A percentile compares a stretch with the other conserved stretches of the same genome.
phyloP scores from a whole-genome alignment of 495 filamentous ascomycete species.

The Talaromyces liani region DNA sequence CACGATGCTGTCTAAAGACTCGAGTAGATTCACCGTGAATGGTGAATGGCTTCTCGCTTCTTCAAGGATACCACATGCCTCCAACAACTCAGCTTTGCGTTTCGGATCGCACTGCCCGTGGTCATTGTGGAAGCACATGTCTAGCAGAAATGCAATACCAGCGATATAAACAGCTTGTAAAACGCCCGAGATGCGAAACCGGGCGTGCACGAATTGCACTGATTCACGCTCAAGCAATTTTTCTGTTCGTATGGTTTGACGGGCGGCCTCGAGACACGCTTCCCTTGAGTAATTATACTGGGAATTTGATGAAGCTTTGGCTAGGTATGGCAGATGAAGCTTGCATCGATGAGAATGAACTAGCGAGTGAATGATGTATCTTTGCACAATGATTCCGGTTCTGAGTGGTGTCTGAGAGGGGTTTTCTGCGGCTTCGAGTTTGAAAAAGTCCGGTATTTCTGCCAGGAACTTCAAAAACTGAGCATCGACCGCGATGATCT shows the following conservation, averaged over 20 bases:
- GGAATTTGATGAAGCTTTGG: constrained; percentile 16
- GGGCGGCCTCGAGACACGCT: constrained; percentile 28
- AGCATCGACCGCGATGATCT: constrained; percentile 23
- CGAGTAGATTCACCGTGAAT: constrained; percentile 24
- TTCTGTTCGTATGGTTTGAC: constrained; percentile 24
- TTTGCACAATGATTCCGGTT: constrained; percentile 21
- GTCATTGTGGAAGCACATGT: constrained; percentile 22
- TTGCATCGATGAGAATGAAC: constrained; percentile 31
- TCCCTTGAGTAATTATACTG: constrained; percentile 24
- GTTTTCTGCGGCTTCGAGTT: background rate
- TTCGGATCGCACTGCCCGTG: constrained; percentile 8
- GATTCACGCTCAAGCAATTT: constrained; percentile 13
- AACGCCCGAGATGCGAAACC: constrained; percentile 20
- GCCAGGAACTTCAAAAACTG: constrained; percentile 21
- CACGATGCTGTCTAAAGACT: constrained; percentile 25
- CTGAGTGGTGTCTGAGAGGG: background rate
- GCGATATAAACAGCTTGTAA: constrained; percentile 30
- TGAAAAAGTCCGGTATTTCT: constrained; percentile 18
- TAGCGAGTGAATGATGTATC: constrained; percentile 27
- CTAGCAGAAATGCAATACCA: constrained; percentile 28
- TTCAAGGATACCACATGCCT: constrained; percentile 28
- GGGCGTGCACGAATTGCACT: constrained; percentile 15
- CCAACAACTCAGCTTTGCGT: constrained; percentile 20
- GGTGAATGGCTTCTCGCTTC: constrained; percentile 23
- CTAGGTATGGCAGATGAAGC: constrained; percentile 31